Evolutionary conservation across 2,329 filamentous ascomycete species (phyloP).

Genomic region (Curvularia sp.): DNA sequence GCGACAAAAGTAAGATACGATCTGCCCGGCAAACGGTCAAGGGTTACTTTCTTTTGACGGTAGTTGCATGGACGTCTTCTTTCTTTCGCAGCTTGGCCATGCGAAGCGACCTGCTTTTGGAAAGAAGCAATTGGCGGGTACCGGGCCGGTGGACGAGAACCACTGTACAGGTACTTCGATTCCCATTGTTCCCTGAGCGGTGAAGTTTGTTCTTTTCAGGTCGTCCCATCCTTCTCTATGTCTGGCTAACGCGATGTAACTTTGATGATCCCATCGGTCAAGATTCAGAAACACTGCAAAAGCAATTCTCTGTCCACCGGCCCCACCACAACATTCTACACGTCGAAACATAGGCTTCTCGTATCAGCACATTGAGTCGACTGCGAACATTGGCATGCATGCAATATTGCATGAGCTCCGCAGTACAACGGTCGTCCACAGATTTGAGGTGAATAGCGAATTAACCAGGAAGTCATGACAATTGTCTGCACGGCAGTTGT

Average conservation of each 20-base stretch:
- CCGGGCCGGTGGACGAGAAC: background rate
- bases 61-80: background rate
- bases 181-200: background rate
- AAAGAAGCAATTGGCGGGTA: slow-evolving; percentile 3
- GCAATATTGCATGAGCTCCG: background rate
- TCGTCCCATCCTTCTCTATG: background rate
- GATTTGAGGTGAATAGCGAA: background rate
- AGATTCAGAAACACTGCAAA: slow-evolving; percentile 3
- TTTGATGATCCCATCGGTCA: background rate
- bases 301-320: background rate
- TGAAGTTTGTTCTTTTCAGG: background rate
- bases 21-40: background rate
- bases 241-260: slow-evolving; percentile 2
- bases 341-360: background rate
- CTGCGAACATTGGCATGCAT: background rate
- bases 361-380: background rate
- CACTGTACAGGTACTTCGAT: slow-evolving; percentile 1
- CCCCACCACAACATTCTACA: background rate
- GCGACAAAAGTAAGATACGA: slow-evolving; percentile 3
- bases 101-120: slow-evolving; percentile 8
- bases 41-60: background rate
- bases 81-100: slow-evolving; percentile 1
- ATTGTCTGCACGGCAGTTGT: background rate
- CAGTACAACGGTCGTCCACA: background rate
- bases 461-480: background rate